Evolutionary conservation across 176 grass and related monocot genomes (phyloP).

Genomic region (Ampelocalamus luodianensis): DNA sequence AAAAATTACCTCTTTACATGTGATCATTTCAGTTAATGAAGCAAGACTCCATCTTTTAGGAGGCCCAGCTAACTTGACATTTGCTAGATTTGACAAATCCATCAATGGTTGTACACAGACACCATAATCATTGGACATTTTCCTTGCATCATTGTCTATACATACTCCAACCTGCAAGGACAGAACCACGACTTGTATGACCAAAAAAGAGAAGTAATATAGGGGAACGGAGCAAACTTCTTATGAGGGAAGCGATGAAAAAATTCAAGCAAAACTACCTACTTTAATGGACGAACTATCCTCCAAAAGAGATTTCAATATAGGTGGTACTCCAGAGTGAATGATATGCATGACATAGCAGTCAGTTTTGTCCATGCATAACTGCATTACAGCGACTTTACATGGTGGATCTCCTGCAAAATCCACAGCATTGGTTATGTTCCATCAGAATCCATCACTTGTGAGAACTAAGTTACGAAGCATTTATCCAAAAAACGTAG

Average conservation of each 20-base stretch:
- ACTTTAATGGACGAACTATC: slow-evolving; percentile 83
- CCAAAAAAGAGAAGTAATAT: neutral
- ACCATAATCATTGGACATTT: slow-evolving; percentile 79
- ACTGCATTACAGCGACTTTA: slow-evolving; percentile 94
- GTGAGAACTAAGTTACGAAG: neutral
- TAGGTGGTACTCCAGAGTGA: slow-evolving; percentile 78
- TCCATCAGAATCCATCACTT: neutral
- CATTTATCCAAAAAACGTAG: neutral
- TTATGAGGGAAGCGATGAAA: neutral
- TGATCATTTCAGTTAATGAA: slow-evolving; percentile 85
- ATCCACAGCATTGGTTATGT: neutral
- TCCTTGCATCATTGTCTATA: slow-evolving; percentile 81
- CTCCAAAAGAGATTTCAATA: slow-evolving; percentile 75
- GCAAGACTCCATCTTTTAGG: slow-evolving; percentile 79
- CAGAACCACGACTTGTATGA: slow-evolving; percentile 3
- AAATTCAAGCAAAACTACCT: slow-evolving; percentile 20
- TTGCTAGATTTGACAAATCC: slow-evolving; percentile 86
- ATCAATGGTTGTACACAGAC: slow-evolving; percentile 67
- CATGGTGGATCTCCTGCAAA: slow-evolving; percentile 67
- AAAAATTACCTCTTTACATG: slow-evolving; percentile 71
- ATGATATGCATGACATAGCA: slow-evolving; percentile 88
- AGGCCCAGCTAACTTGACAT: slow-evolving; percentile 61
- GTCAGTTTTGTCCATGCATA: slow-evolving; percentile 71
- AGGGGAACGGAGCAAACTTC: neutral
- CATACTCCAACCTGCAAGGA: slow-evolving; percentile 81